A percentile compares a stretch with the other conserved stretches of the same genome.
These are phyloP conservation scores for Trichoderma atrobrunneum DNA, from an alignment of 2,329 filamentous ascomycete species.

Conservation along the genomic window DNA sequence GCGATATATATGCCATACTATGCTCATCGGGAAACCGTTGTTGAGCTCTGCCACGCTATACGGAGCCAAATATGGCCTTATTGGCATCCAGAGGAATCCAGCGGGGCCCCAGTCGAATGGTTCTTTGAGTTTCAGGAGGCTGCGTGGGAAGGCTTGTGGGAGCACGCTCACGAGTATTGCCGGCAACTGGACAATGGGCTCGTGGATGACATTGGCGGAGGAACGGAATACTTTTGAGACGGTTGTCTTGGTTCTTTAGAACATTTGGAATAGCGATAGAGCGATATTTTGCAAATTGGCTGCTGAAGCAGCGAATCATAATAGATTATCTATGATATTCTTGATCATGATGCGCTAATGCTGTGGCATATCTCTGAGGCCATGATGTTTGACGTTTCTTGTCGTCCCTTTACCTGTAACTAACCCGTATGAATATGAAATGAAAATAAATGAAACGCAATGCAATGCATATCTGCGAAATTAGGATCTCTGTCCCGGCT, in stretches of 20 bases:
- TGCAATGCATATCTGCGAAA: neutral
- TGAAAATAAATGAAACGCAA: neutral
- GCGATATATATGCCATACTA: neutral
- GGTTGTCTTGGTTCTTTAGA: neutral
- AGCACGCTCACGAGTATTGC: neutral
- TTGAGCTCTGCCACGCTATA: neutral
- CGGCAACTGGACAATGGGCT: neutral
- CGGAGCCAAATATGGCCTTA: neutral
- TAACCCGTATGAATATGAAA: neutral
- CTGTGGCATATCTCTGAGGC: neutral
- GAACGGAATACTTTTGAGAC: slow-evolving; percentile 6
- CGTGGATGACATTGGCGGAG: neutral
- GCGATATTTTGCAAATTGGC: neutral
- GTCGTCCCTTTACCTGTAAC: neutral
- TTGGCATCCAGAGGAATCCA: neutral
- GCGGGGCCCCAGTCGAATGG: neutral
- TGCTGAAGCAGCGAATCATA: neutral
- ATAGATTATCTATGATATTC: neutral
- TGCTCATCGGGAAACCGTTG: neutral
- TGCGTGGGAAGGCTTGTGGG: slow-evolving; percentile 11
- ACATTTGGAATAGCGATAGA: slow-evolving; percentile 5
- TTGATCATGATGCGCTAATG: neutral
- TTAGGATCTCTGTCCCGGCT: neutral
- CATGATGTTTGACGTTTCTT: neutral
- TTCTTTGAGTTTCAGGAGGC: slow-evolving; percentile 9